Conservation (phyloP, 352 stramenopile species). For the Pythium aquatile region DNA sequence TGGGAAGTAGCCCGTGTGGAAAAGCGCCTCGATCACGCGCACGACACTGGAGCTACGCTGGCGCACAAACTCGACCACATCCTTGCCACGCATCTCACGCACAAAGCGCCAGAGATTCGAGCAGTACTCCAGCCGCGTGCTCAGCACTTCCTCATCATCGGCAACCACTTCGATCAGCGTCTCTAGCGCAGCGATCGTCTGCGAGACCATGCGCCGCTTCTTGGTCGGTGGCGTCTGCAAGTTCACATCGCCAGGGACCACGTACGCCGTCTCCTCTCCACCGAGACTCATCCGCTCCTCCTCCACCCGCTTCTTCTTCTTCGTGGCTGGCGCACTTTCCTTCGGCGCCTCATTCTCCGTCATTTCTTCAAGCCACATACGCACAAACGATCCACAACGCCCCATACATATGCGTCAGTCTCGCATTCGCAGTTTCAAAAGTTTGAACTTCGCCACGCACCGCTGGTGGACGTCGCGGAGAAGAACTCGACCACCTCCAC, state of each 20-base stretch:
- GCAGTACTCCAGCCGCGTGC: slow-evolving; percentile 38
- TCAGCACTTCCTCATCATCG: slow-evolving; percentile 36
- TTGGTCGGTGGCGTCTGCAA: slow-evolving; percentile 31
- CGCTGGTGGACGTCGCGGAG: slow-evolving; percentile 12
- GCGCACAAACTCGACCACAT: slow-evolving; percentile 33
- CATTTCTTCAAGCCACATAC: slow-evolving; percentile 3
- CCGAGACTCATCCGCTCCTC: background rate
- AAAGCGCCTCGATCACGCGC: slow-evolving; percentile 40
- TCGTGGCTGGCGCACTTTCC: background rate
- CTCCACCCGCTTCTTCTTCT: slow-evolving; percentile 17
- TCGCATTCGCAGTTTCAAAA: slow-evolving; percentile 13
- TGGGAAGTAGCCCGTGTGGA: slow-evolving; percentile 60
- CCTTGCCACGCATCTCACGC: slow-evolving; percentile 16
- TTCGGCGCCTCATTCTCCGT: slow-evolving; percentile 11
- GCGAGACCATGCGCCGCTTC: slow-evolving; percentile 20
- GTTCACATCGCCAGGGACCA: slow-evolving; percentile 12
- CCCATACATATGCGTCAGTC: background rate
- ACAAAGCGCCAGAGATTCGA: slow-evolving; percentile 38
- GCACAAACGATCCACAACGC: background rate
- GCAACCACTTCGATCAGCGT: slow-evolving; percentile 31
- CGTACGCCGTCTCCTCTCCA: slow-evolving; percentile 12
- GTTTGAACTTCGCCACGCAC: slow-evolving; percentile 15
- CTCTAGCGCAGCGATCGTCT: slow-evolving; percentile 24
- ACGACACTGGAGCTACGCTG: slow-evolving; percentile 25
- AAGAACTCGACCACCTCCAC: slow-evolving; percentile 31